A percentile compares a stretch with the other conserved stretches of the same genome.
phyloP scores from a whole-genome alignment of 495 filamentous ascomycete species.

The Aspergillus biplanus region DNA sequence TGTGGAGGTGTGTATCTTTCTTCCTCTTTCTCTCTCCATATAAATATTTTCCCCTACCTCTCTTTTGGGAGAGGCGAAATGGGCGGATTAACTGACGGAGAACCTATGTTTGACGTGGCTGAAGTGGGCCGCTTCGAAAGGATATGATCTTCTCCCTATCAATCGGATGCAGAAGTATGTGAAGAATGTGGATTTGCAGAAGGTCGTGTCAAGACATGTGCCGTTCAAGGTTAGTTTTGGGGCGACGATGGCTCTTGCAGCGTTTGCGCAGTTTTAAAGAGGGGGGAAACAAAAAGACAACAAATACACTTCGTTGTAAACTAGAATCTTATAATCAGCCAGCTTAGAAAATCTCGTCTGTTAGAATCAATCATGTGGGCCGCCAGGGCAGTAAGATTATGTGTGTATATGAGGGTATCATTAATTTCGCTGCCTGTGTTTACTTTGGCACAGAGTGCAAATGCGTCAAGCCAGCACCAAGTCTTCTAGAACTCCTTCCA shows the following conservation, averaged over 20 bases:
- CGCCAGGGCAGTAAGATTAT: neutral
- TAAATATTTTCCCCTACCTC: neutral
- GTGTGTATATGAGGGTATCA: slow-evolving; percentile 41
- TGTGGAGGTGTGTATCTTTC: slow-evolving; percentile 61
- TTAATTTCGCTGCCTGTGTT: slow-evolving; percentile 1
- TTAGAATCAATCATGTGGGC: neutral
- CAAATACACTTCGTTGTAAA: neutral
- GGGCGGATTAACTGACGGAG: neutral
- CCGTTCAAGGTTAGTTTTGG: slow-evolving; percentile 83
- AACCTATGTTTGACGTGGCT: neutral
- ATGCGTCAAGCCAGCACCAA: slow-evolving; percentile 52
- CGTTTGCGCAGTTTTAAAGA: slow-evolving; percentile 60
- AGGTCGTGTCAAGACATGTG: slow-evolving; percentile 65
- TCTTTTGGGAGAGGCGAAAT: neutral
- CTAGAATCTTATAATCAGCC: neutral
- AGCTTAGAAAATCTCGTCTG: neutral
- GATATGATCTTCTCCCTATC: slow-evolving; percentile 72
- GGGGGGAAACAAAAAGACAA: neutral
- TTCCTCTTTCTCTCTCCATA: neutral
- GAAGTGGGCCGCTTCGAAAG: slow-evolving; percentile 72
- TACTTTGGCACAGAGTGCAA: slow-evolving; percentile 17
- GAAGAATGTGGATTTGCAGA: slow-evolving; percentile 58
- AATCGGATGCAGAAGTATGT: slow-evolving; percentile 61
- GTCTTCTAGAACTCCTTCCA: slow-evolving; percentile 89
- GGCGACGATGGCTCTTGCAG: slow-evolving; percentile 74